phyloP scores from a whole-genome alignment of 2,329 filamentous ascomycete genomes.

The Fusarium clavum region DNA sequence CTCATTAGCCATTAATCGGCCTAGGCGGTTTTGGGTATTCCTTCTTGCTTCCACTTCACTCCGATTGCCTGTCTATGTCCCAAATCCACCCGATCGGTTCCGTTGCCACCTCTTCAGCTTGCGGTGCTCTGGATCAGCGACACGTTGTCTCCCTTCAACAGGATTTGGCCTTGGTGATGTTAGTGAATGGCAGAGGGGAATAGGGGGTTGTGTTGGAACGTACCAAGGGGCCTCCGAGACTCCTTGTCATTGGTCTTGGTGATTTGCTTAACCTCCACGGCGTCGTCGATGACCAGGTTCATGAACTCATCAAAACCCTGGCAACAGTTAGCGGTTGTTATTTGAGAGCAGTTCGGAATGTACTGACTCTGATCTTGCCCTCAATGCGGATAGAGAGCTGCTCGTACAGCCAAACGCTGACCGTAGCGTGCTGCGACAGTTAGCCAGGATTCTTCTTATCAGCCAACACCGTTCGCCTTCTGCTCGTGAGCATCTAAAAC shows the following conservation, averaged over 20 bases:
- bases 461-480: not conserved
- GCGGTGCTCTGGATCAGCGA: conserved; percentile 76
- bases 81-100: conserved; percentile 7
- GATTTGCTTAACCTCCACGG: conserved; percentile 87
- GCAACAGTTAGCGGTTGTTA: conserved; percentile 2
- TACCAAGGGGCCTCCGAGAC: conserved; percentile 82
- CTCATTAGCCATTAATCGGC: conserved; percentile 26
- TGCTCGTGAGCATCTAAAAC: not conserved
- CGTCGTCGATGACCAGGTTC: conserved; percentile 97
- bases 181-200: not conserved
- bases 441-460: conserved; percentile 27
- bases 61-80: conserved; percentile 6
- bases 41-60: conserved; percentile 21
- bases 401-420: conserved; percentile 97
- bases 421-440: conserved; percentile 74
- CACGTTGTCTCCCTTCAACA: conserved; percentile 90
- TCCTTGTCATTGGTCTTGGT: conserved; percentile 83
- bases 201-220: conserved; percentile 36
- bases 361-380: conserved; percentile 88
- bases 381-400: conserved; percentile 94
- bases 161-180: conserved; percentile 75
- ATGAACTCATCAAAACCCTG: conserved; percentile 99
- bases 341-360: not conserved
- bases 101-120: conserved; percentile 35
- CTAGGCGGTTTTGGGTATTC: conserved; percentile 36